Percentiles rank a stretch among this genome's conserved stretches.
These are phyloP conservation scores for Dactylellina sp. DNA, from an alignment of 2,329 filamentous ascomycete genomes.

Conservation along the genomic window DNA sequence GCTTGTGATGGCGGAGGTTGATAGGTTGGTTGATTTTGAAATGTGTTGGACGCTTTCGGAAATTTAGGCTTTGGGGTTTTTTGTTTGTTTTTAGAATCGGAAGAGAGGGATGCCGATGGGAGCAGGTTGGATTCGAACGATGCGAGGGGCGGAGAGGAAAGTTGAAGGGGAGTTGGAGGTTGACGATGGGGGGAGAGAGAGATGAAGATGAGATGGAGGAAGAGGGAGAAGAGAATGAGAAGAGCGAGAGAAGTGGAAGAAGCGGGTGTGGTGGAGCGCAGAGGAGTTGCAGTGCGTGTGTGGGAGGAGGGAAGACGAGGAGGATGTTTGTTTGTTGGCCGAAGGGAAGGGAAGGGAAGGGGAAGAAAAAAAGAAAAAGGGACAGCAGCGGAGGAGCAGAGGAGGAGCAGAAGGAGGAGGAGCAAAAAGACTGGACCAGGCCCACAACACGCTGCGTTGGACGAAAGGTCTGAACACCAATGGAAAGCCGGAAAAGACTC, in stretches of 20 bases:
- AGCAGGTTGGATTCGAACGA: slow-evolving; percentile 2
- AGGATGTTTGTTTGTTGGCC: no score
- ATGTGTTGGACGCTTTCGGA: slow-evolving; percentile 13
- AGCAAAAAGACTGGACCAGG: no score
- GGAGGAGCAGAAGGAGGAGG: slow-evolving; percentile 1
- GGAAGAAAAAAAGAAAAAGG: no score
- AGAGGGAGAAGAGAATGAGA: slow-evolving; percentile 3
- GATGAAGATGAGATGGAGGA: slow-evolving; percentile 4
- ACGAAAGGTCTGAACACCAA: slow-evolving; percentile 1
- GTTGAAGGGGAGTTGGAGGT: slow-evolving; percentile 2
- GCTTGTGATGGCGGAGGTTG: slow-evolving; percentile 16
- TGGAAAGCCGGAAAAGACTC: background rate
- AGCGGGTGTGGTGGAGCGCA: no score
- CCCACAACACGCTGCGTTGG: slow-evolving; percentile 41
- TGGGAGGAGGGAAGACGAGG: no score
- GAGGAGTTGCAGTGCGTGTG: no score
- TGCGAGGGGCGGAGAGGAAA: background rate
- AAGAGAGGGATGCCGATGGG: slow-evolving; percentile 5
- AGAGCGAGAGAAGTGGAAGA: slow-evolving; percentile 8
- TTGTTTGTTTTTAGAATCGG: slow-evolving; percentile 11
- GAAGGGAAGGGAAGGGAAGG: no score
- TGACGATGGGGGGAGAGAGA: slow-evolving; percentile 6
- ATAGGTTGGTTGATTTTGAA: background rate
- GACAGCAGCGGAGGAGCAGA: no score
- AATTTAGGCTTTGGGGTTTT: slow-evolving; percentile 11